Evolutionary conservation across 495 filamentous ascomycete genomes (phyloP).

Genomic region (Apodospora peruviana): DNA sequence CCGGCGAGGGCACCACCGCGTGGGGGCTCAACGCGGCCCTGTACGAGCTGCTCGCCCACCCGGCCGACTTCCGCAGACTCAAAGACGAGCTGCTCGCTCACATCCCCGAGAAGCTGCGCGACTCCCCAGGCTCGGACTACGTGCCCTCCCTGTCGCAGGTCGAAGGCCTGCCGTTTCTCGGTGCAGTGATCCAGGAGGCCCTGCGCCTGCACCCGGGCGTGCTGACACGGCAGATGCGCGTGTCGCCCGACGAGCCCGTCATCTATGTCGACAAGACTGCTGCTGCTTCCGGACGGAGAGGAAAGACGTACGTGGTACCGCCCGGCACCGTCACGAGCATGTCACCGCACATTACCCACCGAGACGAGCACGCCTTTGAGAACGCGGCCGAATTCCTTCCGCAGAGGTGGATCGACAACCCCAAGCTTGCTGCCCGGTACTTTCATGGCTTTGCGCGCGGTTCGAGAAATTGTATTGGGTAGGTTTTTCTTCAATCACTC

Average conservation of each 20-base stretch:
- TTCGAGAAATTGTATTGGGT: constrained; percentile 6
- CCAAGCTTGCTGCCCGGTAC: not conserved
- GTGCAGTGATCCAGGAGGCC: constrained; percentile 10
- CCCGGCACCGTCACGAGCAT: constrained; percentile 3
- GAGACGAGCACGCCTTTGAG: constrained; percentile 1
- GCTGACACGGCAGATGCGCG: not conserved
- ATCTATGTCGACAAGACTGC: constrained; percentile 1
- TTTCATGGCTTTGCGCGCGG: constrained; percentile 8
- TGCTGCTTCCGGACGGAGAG: not conserved
- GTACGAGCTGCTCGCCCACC: constrained; percentile 1
- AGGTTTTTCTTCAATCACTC: not conserved
- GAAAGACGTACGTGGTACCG: constrained; percentile 2
- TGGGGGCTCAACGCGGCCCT: not conserved
- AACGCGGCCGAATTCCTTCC: constrained; percentile 4
- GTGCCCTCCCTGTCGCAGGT: not conserved
- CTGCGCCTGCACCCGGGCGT: constrained; percentile 9
- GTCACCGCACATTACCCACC: constrained; percentile 2
- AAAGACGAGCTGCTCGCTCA: not conserved
- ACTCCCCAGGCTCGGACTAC: not conserved
- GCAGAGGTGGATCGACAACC: constrained; percentile 12
- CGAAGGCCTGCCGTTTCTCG: constrained; percentile 7
- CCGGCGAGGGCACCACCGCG: constrained; percentile 3
- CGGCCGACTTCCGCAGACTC: not conserved
- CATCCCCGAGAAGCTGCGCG: not conserved
- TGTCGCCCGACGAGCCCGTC: constrained; percentile 5